Evolutionary conservation across 78 protist species (phyloP).

Genomic region (Acrasis kona): DNA sequence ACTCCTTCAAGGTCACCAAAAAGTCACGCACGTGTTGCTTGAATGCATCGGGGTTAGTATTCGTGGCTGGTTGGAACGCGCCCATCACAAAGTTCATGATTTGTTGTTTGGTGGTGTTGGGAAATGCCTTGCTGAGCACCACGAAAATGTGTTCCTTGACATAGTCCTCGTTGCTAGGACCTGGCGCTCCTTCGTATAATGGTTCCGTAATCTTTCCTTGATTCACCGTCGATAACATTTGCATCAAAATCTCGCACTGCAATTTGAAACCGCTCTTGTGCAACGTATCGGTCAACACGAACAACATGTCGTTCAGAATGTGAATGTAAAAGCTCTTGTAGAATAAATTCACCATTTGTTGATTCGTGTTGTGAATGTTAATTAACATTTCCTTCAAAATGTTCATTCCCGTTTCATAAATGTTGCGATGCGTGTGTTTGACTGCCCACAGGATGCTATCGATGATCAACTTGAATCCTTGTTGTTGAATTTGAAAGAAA

Average conservation of each 20-base stretch:
- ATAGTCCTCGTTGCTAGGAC: background rate
- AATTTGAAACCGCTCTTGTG: conserved; percentile 44
- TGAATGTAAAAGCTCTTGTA: conserved; percentile 14
- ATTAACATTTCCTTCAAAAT: conserved; percentile 35
- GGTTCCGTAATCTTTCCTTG: background rate
- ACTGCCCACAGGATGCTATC: conserved; percentile 87
- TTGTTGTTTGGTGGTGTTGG: background rate
- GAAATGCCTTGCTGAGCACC: background rate
- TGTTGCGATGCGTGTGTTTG: conserved; percentile 80
- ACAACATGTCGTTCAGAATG: conserved; percentile 43
- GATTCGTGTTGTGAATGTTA: background rate
- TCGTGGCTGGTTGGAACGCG: too few relatives aligned
- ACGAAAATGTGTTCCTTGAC: background rate
- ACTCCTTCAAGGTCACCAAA: background rate
- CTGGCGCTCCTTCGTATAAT: background rate
- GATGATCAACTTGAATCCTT: conserved; percentile 60
- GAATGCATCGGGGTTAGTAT: background rate
- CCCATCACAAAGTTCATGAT: background rate
- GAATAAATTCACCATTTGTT: background rate
- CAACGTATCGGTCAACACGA: conserved; percentile 63
- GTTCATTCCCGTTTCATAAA: conserved; percentile 77
- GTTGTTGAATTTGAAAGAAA: background rate
- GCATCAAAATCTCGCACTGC: conserved; percentile 23
- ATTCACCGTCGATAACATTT: background rate
- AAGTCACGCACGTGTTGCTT: background rate